phyloP scores from a whole-genome alignment of 2,329 filamentous ascomycete genomes.

The Cladosporium sp. region DNA sequence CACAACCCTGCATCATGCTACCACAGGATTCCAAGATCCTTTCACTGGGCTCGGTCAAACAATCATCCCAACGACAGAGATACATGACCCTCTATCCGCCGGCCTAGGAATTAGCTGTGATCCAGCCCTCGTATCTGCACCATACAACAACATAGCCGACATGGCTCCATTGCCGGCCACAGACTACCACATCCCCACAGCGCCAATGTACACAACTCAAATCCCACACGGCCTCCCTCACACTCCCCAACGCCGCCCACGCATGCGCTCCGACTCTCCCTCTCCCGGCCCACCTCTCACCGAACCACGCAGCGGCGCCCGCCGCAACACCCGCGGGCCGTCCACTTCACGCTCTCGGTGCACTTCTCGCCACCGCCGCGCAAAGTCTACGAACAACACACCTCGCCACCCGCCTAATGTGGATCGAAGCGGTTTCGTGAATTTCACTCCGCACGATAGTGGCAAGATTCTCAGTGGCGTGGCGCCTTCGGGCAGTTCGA shows the following conservation, averaged over 20 bases:
- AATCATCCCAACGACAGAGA: slow-evolving; percentile 26
- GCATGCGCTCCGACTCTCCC: slow-evolving; percentile 27
- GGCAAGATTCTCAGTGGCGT: slow-evolving; percentile 82
- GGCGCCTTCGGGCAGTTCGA: slow-evolving; percentile 84
- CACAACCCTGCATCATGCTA: not conserved
- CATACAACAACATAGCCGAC: slow-evolving; percentile 23
- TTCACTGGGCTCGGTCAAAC: slow-evolving; percentile 27
- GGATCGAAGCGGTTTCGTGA: slow-evolving; percentile 71
- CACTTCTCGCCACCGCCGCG: slow-evolving; percentile 30
- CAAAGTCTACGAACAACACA: slow-evolving; percentile 34
- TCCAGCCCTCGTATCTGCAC: slow-evolving; percentile 32
- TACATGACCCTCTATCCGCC: slow-evolving; percentile 13
- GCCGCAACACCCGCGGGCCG: slow-evolving; percentile 8
- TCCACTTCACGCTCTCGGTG: slow-evolving; percentile 24
- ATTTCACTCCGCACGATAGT: slow-evolving; percentile 82
- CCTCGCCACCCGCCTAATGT: slow-evolving; percentile 41
- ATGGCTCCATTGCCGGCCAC: slow-evolving; percentile 22
- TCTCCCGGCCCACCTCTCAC: slow-evolving; percentile 30
- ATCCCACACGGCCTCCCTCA: slow-evolving; percentile 32
- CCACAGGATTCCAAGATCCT: slow-evolving; percentile 24
- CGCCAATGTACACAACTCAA: slow-evolving; percentile 29
- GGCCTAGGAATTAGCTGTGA: slow-evolving; percentile 40
- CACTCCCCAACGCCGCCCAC: slow-evolving; percentile 29
- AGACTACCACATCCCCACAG: slow-evolving; percentile 19
- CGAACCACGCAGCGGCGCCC: slow-evolving; percentile 25